Base-by-base conservation (phyloP, 176 grass and related monocot genomes). In the Avena eriantha region DNA sequence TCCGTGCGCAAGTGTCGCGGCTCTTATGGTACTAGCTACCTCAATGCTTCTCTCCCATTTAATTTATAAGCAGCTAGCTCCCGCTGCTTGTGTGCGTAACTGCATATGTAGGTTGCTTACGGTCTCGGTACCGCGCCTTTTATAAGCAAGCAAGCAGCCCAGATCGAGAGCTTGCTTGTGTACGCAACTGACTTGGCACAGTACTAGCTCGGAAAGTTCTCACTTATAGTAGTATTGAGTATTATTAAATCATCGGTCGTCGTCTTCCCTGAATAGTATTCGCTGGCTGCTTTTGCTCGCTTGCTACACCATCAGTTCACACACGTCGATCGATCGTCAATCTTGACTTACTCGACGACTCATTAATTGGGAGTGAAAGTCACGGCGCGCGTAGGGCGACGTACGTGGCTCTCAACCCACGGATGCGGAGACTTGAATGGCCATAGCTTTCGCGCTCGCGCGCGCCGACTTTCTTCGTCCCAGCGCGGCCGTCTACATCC, bases 31-130 rank as follows among this genome's bases (percentile, higher is more conserved):
- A 29, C 29, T 29, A 41, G 6, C 15, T 54, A 54, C 51, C 14
- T 54, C 15, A 54, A 17, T 14, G 51, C 3, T 54, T 14, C 5
- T 15, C 16, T 0, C 14, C 56, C 76, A 55, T 80, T 68, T 76
- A 87, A 55, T 80, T 68, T 76, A 87, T 51, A 89, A 65, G 50
- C 73, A 18, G 80, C 22, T 60, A 8, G 58, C 22, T 60, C n/a
- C 10, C 16, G 18, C 17, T 29, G 58, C 24, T n/a, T 18, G 19
- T 21, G 23, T 13, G 61, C 61, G 24, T 18, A 50, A 4, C 57
- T 16, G 55, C 19, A 54, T 29, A 10, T 7, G 11, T 64, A 7
- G 21, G 22, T 41, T 22, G 58, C 61, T 65, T 5, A 29, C 29
- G 29, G 29, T 29, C 29, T 29, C 29, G 29, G 29, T 29, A 29